These are phyloP conservation scores for Aquilaria malaccensis DNA, from an alignment of 345 rosid species.

Conservation along the genomic window DNA sequence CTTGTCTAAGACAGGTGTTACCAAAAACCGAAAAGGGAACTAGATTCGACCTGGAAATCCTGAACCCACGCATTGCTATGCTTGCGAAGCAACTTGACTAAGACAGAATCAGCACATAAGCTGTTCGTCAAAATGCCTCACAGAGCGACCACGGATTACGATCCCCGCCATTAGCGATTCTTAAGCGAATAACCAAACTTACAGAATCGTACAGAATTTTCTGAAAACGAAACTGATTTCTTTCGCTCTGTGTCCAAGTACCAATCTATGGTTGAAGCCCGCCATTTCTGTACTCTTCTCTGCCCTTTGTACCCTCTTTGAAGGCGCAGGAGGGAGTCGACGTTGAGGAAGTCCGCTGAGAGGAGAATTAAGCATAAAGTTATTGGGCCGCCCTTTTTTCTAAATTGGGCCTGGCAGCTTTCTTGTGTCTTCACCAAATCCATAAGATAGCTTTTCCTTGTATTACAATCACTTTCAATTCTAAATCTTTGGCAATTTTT, in stretches of 20 bases:
- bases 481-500: too few relatives aligned
- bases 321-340: too few relatives aligned
- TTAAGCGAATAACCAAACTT: background rate
- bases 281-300: too few relatives aligned
- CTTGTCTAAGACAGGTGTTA: constrained; percentile 7
- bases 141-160: constrained; percentile 1
- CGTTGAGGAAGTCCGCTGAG: too few relatives aligned
- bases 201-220: background rate
- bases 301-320: too few relatives aligned
- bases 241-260: background rate
- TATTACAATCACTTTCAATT: too few relatives aligned
- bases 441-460: too few relatives aligned
- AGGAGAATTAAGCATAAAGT: too few relatives aligned
- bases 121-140: constrained; percentile 32
- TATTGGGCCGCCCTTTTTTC: too few relatives aligned
- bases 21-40: constrained; percentile 4
- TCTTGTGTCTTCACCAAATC: too few relatives aligned
- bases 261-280: too few relatives aligned
- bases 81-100: background rate
- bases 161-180: background rate
- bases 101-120: constrained; percentile 4
- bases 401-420: too few relatives aligned
- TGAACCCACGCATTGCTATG: constrained; percentile 23
- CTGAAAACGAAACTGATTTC: background rate
- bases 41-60: constrained; percentile 17